phyloP scores from a whole-genome alignment of 805 yeast species.

The Priceomyces medius region DNA sequence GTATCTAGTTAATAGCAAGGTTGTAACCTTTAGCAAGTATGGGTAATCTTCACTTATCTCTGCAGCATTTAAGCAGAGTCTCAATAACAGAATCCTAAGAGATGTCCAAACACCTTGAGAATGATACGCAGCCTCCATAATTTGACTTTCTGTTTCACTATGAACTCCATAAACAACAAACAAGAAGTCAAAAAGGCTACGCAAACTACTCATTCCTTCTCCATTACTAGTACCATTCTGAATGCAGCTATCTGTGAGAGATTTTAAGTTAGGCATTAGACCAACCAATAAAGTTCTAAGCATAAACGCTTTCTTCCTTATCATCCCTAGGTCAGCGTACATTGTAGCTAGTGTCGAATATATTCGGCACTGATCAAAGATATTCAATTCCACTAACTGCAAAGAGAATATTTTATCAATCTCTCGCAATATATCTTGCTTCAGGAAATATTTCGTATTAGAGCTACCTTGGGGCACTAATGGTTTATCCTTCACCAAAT shows the following conservation, averaged over 20 bases:
- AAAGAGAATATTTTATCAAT: constrained; percentile 35
- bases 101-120: constrained; percentile 47
- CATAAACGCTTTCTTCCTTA: constrained; percentile 68
- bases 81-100: constrained; percentile 56
- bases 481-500: constrained; percentile 40
- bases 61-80: constrained; percentile 52
- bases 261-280: constrained; percentile 41
- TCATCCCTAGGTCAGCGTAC: constrained; percentile 58
- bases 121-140: constrained; percentile 19
- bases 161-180: constrained; percentile 56
- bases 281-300: constrained; percentile 62
- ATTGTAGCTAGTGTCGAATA: constrained; percentile 65
- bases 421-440: constrained; percentile 42
- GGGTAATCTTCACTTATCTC: constrained; percentile 48
- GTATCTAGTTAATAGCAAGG: constrained; percentile 56
- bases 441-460: constrained; percentile 17
- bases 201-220: constrained; percentile 20
- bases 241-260: neutral
- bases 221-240: constrained; percentile 6
- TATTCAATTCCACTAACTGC: constrained; percentile 36
- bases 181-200: constrained; percentile 47
- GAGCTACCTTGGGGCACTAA: neutral
- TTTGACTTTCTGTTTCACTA: constrained; percentile 28
- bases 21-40: constrained; percentile 43
- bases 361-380: constrained; percentile 57